Conservation (phyloP, 768 basidiomycete genomes). For the Rhizopogon salebrosus region DNA sequence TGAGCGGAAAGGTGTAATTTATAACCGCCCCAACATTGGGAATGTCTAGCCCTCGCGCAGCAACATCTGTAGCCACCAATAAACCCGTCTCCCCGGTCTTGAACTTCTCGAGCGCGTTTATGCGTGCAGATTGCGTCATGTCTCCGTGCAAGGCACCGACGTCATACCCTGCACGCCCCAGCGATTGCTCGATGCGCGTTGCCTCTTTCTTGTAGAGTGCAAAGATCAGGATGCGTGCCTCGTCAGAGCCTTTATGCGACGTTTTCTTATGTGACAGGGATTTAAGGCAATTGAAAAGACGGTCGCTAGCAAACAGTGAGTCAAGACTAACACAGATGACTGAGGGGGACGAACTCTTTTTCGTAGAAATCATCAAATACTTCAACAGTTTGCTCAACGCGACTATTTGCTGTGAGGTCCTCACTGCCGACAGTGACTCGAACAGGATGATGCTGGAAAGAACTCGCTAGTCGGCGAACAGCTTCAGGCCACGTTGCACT, state of each 20-base stretch:
- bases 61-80: conserved; percentile 96
- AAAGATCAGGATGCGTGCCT: conserved; percentile 82
- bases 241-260: conserved; percentile 40
- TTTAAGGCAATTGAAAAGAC: conserved; percentile 53
- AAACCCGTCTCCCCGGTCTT: conserved; percentile 74
- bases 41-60: conserved; percentile 95
- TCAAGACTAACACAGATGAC: background rate
- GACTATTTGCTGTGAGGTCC: conserved; percentile 89
- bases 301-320: conserved; percentile 38
- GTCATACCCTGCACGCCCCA: conserved; percentile 67
- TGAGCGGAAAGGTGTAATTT: conserved; percentile 97
- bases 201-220: conserved; percentile 98
- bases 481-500: conserved; percentile 98
- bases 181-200: conserved; percentile 77
- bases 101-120: conserved; percentile 85
- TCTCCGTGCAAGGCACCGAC: conserved; percentile 89
- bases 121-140: conserved; percentile 77
- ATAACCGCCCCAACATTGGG: conserved; percentile 92
- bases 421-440: conserved; percentile 94
- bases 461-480: conserved; percentile 81
- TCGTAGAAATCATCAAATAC: conserved; percentile 81
- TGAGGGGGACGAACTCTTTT: conserved; percentile 66
- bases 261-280: conserved; percentile 57
- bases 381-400: conserved; percentile 89
- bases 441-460: conserved; percentile 82